These are phyloP conservation scores for Fusarium sp. DNA, from an alignment of 2,329 filamentous ascomycete genomes.

Conservation along the genomic window DNA sequence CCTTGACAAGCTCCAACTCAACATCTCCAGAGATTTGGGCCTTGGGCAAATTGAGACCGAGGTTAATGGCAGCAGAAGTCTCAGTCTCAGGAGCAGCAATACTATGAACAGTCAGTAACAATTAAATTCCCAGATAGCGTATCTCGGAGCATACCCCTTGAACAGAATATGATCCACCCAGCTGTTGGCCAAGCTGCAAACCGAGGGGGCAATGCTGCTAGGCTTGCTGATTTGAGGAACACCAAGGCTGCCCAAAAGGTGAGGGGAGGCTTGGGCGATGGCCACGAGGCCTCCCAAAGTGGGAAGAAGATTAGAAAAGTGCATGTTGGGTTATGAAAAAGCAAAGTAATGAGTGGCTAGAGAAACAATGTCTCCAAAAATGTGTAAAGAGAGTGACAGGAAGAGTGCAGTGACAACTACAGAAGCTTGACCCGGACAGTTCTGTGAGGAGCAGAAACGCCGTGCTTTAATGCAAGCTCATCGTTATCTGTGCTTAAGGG, in stretches of 20 bases:
- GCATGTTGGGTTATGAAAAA: conserved; percentile 25
- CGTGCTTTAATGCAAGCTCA: conserved; percentile 12
- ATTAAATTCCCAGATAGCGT: not conserved
- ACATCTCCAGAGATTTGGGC: conserved; percentile 62
- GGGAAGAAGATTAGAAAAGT: conserved; percentile 32
- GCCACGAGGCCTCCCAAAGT: conserved; percentile 34
- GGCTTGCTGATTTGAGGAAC: not conserved
- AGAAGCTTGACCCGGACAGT: conserved; percentile 1
- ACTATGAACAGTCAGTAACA: not conserved
- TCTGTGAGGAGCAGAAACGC: not conserved
- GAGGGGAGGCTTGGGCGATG: conserved; percentile 34
- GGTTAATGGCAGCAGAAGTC: conserved; percentile 30
- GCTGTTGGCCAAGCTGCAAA: conserved; percentile 27
- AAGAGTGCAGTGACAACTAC: conserved; percentile 19
- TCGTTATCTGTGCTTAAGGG: not conserved
- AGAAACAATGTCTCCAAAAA: conserved; percentile 31
- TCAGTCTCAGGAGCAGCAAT: conserved; percentile 35
- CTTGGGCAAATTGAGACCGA: conserved; percentile 42
- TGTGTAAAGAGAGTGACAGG: conserved; percentile 33
- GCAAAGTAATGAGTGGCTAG: conserved; percentile 40
- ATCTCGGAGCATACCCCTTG: conserved; percentile 9
- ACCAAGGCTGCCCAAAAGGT: conserved; percentile 15
- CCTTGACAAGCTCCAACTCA: conserved; percentile 57
- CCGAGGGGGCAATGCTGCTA: not conserved
- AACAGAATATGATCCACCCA: conserved; percentile 34